Conservation (phyloP, 116 monocot genomes). For the Dioscorea cayenensis region DNA sequence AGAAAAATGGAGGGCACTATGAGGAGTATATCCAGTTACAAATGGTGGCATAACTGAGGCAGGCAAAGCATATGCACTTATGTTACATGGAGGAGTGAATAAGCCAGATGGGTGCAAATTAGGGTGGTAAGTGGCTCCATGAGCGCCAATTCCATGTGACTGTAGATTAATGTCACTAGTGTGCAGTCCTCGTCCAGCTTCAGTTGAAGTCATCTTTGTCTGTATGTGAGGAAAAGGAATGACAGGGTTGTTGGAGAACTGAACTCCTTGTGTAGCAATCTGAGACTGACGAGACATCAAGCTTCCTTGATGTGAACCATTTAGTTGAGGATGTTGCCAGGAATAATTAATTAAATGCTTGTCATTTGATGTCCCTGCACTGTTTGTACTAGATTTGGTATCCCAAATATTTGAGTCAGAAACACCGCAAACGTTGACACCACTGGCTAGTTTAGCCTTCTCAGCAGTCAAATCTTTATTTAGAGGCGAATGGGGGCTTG, state of each 20-base stretch:
- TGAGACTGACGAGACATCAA: slow-evolving; percentile 25
- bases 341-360: slow-evolving; percentile 27
- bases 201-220: slow-evolving; percentile 34
- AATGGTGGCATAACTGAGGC: slow-evolving; percentile 41
- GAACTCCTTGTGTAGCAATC: slow-evolving; percentile 17
- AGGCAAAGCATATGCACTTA: slow-evolving; percentile 53
- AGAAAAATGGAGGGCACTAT: slow-evolving; percentile 47
- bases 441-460: slow-evolving; percentile 13
- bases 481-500: slow-evolving; percentile 7
- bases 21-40: slow-evolving; percentile 53
- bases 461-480: slow-evolving; percentile 20
- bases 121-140: slow-evolving; percentile 39
- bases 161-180: slow-evolving; percentile 38
- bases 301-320: slow-evolving; percentile 19
- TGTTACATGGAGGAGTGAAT: slow-evolving; percentile 37
- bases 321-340: slow-evolving; percentile 27
- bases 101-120: slow-evolving; percentile 54
- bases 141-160: slow-evolving; percentile 43
- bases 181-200: slow-evolving; percentile 39
- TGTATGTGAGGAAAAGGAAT: slow-evolving; percentile 26
- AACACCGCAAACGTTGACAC: slow-evolving; percentile 5
- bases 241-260: neutral
- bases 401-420: slow-evolving; percentile 22
- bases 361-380: slow-evolving; percentile 41
- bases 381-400: slow-evolving; percentile 40